These are phyloP conservation scores for Suillus discolor DNA, from an alignment of 768 basidiomycete genomes.

Conservation along the genomic window DNA sequence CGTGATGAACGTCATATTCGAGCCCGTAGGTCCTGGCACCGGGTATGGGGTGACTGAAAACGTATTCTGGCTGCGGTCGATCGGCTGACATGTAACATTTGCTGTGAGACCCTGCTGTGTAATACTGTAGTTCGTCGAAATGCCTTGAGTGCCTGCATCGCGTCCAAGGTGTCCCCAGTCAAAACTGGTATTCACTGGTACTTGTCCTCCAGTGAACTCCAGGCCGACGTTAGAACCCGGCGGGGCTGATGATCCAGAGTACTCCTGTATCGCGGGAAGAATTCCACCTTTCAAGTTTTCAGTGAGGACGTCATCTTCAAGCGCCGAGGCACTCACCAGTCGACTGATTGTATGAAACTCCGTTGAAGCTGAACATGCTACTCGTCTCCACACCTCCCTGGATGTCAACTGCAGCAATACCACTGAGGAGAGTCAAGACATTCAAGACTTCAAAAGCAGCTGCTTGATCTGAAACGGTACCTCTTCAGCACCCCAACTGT, in stretches of 20 bases:
- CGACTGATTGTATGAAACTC: conserved; percentile 3
- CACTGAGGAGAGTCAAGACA: conserved; percentile 3
- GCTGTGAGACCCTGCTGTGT: conserved; percentile 24
- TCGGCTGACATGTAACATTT: conserved; percentile 12
- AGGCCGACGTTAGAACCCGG: not conserved
- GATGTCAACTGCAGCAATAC: not conserved
- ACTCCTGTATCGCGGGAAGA: not conserved
- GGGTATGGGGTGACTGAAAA: accelerated
- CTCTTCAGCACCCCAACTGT: not conserved
- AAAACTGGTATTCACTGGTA: not conserved
- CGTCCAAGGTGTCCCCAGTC: not conserved
- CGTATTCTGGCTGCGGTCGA: not conserved
- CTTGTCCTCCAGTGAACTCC: not conserved
- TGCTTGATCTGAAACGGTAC: not conserved
- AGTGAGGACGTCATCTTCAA: not conserved
- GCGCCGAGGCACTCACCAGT: not conserved
- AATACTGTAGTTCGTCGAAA: conserved; percentile 8
- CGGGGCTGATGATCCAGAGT: not conserved
- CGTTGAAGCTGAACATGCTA: conserved; percentile 1
- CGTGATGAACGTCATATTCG: not conserved
- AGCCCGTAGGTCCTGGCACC: no score
- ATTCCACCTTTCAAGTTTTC: not conserved
- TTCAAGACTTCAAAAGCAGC: not conserved
- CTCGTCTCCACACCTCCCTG: not conserved
- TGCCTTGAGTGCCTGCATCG: not conserved